Evolutionary conservation across 1,139 yeast species (phyloP), one percentile per base, ranked within the genome.

Genomic region (Hyphopichia buzzinii): DNA sequence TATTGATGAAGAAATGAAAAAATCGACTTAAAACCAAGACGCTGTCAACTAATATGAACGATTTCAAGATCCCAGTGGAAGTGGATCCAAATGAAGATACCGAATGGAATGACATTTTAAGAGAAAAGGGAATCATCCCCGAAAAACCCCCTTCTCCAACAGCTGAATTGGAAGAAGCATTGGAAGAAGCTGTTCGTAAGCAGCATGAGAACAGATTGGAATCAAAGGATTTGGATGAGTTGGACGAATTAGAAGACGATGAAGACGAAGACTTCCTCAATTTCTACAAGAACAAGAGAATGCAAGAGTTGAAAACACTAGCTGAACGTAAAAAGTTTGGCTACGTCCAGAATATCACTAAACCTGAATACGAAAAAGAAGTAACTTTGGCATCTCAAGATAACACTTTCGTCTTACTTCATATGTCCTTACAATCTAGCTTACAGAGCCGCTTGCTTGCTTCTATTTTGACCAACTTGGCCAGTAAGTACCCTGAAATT

Each of bases 1-100:
- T n/a, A n/a, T n/a, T n/a, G n/a, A n/a, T n/a, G n/a, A n/a, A n/a
- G n/a, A n/a, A n/a, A n/a, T n/a, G n/a, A n/a, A n/a, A n/a, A n/a
- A n/a, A n/a, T n/a, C n/a, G n/a, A n/a, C n/a, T n/a, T n/a, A n/a
- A n/a, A n/a, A n/a, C n/a, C n/a, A n/a, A n/a, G n/a, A n/a, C n/a
- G n/a, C n/a, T n/a, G n/a, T n/a, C n/a, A n/a, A n/a, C n/a, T 10
- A 19, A 22, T 19, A 59, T 62, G 65, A 48, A 56, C 32, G 52
- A 67, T 44, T 49, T 63, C 39, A 69, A 72, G 50, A 66, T 84
- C 54, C 86, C 84, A 50, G 94, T 89, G 35, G 90, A 89, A 61
- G 97, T 90, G 38, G 90, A 92, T 62, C 97, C 96, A 26, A 79
- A 77, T 44, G 98, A 92, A 61, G 99, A 92, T 56, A 92, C 98